Evolutionary conservation across 2,329 filamentous ascomycete genomes (phyloP).

Genomic region (Lasiodiplodia citricola): DNA sequence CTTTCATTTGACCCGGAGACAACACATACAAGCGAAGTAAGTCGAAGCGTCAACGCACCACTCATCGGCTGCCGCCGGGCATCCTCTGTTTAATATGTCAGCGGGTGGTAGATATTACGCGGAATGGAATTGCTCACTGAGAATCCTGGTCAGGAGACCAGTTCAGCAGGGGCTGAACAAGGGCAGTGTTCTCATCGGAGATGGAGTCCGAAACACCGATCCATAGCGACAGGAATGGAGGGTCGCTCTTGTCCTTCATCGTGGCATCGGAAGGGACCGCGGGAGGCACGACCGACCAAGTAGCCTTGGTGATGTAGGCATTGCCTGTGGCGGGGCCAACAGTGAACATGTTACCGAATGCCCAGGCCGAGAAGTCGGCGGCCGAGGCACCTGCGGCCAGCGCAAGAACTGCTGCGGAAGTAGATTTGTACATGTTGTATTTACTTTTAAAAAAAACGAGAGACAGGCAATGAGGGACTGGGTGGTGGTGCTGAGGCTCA

Average conservation of each 20-base stretch:
- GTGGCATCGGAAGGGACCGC: not conserved
- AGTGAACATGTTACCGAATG: conserved; percentile 27
- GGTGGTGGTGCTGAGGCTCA: not conserved
- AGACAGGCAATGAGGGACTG: not conserved
- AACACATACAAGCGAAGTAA: not conserved
- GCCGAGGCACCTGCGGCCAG: conserved; percentile 9
- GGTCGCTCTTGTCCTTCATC: not conserved
- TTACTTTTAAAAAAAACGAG: not conserved
- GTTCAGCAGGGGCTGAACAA: conserved; percentile 24
- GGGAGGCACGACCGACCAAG: conserved; percentile 18
- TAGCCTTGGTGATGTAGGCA: conserved; percentile 25
- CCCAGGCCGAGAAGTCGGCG: conserved; percentile 17
- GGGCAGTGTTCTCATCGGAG: conserved; percentile 4
- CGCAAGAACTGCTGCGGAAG: not conserved
- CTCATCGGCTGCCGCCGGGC: not conserved
- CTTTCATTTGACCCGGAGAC: not conserved
- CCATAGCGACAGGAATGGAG: conserved; percentile 16
- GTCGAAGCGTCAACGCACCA: conserved; percentile 27
- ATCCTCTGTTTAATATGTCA: not conserved
- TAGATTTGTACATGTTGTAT: not conserved
- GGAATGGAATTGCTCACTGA: not conserved
- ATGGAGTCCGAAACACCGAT: conserved; percentile 21
- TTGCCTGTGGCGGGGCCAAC: conserved; percentile 12
- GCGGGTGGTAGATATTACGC: not conserved
- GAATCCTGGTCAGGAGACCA: conserved; percentile 17